A percentile compares a stretch with the other conserved stretches of the same genome.
Conservation (phyloP, 805 yeast species). For the Blastobotrys parvus region DNA sequence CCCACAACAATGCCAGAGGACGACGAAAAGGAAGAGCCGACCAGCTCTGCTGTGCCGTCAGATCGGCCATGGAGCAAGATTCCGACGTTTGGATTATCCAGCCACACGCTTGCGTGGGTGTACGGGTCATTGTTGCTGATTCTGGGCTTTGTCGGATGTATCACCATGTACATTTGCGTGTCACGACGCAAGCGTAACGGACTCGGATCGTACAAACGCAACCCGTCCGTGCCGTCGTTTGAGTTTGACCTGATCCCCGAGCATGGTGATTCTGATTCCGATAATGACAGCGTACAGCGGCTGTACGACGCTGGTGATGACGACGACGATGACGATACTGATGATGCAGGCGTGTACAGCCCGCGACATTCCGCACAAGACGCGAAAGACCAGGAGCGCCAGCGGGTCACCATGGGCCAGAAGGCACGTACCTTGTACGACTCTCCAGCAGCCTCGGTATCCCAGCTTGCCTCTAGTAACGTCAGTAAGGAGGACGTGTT, state of each 20-base stretch:
- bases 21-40: slow-evolving; percentile 4
- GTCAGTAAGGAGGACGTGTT: slow-evolving; percentile 11
- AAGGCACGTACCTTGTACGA: slow-evolving; percentile 11
- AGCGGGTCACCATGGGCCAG: slow-evolving; percentile 7
- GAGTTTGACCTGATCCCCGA: slow-evolving; percentile 21
- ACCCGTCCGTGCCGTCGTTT: slow-evolving; percentile 9
- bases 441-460: slow-evolving; percentile 3
- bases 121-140: slow-evolving; percentile 37
- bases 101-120: slow-evolving; percentile 24
- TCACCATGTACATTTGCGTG: slow-evolving; percentile 33
- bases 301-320: slow-evolving; percentile 5
- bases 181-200: slow-evolving; percentile 28
- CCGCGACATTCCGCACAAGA: slow-evolving; percentile 3
- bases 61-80: slow-evolving; percentile 15
- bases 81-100: slow-evolving; percentile 26
- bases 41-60: slow-evolving; percentile 6
- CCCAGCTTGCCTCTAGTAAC: slow-evolving; percentile 1
- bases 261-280: slow-evolving; percentile 15
- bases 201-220: slow-evolving; percentile 8
- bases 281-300: slow-evolving; percentile 8
- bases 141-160: slow-evolving; percentile 32
- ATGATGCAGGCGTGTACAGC: slow-evolving; percentile 1
- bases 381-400: neutral
- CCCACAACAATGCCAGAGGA: slow-evolving; percentile 6
- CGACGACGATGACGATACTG: slow-evolving; percentile 3